These are phyloP conservation scores for Aspergillus uvarum DNA, from an alignment of 2,329 filamentous ascomycete species.

Conservation along the genomic window DNA sequence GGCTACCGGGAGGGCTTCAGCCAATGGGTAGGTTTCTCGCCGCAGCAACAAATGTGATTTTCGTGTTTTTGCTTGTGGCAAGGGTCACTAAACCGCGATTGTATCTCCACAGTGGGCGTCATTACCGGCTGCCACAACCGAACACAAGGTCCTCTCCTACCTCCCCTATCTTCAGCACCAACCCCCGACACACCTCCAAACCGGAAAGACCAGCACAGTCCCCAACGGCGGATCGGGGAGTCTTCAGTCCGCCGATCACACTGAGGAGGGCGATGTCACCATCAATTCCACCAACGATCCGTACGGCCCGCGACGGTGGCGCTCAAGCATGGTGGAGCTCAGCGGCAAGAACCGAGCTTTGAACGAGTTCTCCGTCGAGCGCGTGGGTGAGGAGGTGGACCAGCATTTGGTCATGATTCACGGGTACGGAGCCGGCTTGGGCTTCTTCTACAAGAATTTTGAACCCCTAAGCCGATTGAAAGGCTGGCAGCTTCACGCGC, in stretches of 20 bases:
- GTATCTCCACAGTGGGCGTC: slow-evolving; percentile 68
- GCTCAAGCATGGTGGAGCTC: slow-evolving; percentile 78
- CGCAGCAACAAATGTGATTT: neutral
- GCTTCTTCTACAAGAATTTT: slow-evolving; percentile 98
- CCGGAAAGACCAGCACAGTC: slow-evolving; percentile 45
- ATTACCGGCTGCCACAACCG: slow-evolving; percentile 77
- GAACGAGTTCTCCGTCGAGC: slow-evolving; percentile 90
- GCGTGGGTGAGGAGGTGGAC: slow-evolving; percentile 73
- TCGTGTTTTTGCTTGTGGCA: slow-evolving; percentile 2
- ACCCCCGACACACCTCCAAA: slow-evolving; percentile 68
- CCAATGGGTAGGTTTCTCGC: slow-evolving; percentile 71
- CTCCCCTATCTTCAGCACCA: slow-evolving; percentile 73
- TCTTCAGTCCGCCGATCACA: slow-evolving; percentile 37
- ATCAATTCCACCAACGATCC: slow-evolving; percentile 64
- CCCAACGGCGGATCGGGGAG: slow-evolving; percentile 31
- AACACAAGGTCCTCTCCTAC: slow-evolving; percentile 82
- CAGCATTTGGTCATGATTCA: slow-evolving; percentile 94
- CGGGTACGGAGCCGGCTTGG: slow-evolving; percentile 91
- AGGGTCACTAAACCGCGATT: slow-evolving; percentile 19
- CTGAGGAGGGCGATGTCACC: slow-evolving; percentile 46
- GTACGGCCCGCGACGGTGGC: slow-evolving; percentile 81
- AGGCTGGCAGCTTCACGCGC: slow-evolving; percentile 85
- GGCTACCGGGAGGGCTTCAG: slow-evolving; percentile 87
- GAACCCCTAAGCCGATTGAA: slow-evolving; percentile 75
- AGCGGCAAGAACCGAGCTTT: slow-evolving; percentile 82